Evolutionary conservation across 257 asterid genomes (phyloP), one percentile per base, ranked within the genome.

Genomic region (Henckelia pumila): DNA sequence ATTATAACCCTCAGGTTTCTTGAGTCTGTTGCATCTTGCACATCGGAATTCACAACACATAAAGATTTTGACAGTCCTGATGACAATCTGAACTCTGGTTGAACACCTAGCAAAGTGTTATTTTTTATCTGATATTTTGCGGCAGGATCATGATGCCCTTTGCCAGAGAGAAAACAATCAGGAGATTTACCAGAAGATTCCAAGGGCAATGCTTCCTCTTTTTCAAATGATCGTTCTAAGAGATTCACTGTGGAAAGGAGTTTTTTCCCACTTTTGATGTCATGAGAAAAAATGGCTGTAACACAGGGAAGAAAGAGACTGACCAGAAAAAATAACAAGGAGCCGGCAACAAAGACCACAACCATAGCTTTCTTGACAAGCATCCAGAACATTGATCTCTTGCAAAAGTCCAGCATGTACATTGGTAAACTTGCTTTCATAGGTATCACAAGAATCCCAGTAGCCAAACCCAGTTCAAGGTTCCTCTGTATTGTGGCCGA

Each of bases 401-500:
- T 85, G 80, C 97, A 94, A 69, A 81, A 79, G 73, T 80, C 75
- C 26, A 86, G 71, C 84, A 84, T 71, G 78, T 66, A 66, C 55
- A 75, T 63, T 16, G 99, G 89, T 57, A 85, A 59, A 75, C 86
- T 86, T 19, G 87, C 95, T 83, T 82, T 85, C 97, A 93, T 86
- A 25, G 97, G 99, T 74, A 94, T 79, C 76, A 91, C 91, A 67
- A 85, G 73, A 66, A 84, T 79, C 55, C 96, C 95, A 58, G 83
- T 73, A 16, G 89, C 71, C 73, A 86, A 79, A 68, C 72, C 76
- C 76, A 88, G 81, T 59, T 85, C 89, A 67, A 88, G 92, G 74
- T 90, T 96, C 80, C 99, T 81, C 61, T 80, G 89, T 47, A 88
- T 47, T 19, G 86, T 84, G 44, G 89, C 83, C 22, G 79, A 72